Evolutionary conservation across 2,329 filamentous ascomycete genomes (phyloP), one percentile per base, ranked within the genome.

Genomic region (Neopestalotiopsis clavispora): DNA sequence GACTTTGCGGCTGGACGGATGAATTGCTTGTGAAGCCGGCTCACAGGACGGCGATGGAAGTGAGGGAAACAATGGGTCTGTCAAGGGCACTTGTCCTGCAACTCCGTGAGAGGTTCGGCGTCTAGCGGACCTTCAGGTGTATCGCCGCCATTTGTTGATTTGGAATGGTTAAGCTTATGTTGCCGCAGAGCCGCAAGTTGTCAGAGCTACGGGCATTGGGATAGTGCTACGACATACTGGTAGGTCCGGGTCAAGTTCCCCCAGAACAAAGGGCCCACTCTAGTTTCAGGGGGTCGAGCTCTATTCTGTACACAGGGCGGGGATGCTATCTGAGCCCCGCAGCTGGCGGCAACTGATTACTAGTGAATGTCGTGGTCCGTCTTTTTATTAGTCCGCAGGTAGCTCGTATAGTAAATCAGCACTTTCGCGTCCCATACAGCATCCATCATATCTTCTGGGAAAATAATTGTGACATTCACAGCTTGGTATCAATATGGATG

Each of bases 171-270:
- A 64, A 64, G 61, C 61, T 64, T 64, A 64, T 49, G 34, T 20
- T 62, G 14, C 61, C 38, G 61, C 61, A 49, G 61, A 64, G 61
- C 61, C 61, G 61, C 40, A 52, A 20, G 45, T 52, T 52, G 45
- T 52, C 30, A 10, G 20, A 34, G 61, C 57, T 59, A 34, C 57
- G 17, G 56, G n/a, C 56, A 58, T 3, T 28, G 5, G 17, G 17
- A 28, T 59, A 28, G 57, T 34, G n/a, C 57, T 52, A 52, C 45
- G 20, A 20, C 45, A 38, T 38, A 38, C 34, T 38, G 34, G 34
- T 38, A 38, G 34, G 34, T 7, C 10, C 6, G n/a, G n/a, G 10
- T 10, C 7, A 20, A 10, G 17, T 13, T 42, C 32, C 59, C 59
- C 59, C 59, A 28, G 59, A 23, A 30, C 30, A 62, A 62, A 13